phyloP scores from a whole-genome alignment of 140 eudicot genomes.

The Oenanthe javanica region DNA sequence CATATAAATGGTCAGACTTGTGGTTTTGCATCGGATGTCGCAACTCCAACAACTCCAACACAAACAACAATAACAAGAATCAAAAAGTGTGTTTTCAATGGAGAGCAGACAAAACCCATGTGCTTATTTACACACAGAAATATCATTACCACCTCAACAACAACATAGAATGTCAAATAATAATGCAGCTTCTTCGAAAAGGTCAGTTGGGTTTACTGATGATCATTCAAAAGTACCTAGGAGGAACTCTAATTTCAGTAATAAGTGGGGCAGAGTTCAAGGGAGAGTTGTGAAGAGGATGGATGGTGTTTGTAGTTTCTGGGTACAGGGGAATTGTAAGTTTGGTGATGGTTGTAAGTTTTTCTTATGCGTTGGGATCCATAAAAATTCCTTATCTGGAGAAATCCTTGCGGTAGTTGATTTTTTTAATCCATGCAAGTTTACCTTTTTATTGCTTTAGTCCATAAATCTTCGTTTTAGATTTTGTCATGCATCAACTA shows the following conservation, averaged over 20 bases:
- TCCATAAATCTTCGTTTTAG: not conserved
- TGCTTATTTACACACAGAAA: constrained; percentile 58
- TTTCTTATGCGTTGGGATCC: not conserved
- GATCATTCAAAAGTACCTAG: constrained; percentile 36
- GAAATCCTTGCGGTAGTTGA: not conserved
- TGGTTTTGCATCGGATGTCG: too few relatives aligned
- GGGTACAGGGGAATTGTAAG: constrained; percentile 73
- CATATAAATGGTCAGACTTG: too few relatives aligned
- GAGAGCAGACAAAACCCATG: constrained; percentile 68
- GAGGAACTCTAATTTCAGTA: constrained; percentile 32
- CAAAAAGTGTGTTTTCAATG: constrained; percentile 76
- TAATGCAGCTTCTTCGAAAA: constrained; percentile 29
- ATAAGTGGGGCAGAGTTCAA: constrained; percentile 56
- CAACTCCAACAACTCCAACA: not conserved
- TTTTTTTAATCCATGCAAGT: not conserved
- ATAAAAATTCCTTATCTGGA: not conserved
- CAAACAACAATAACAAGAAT: constrained; percentile 15
- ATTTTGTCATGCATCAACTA: not conserved
- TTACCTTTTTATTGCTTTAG: not conserved
- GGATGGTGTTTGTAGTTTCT: constrained; percentile 63
- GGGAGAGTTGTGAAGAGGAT: constrained; percentile 35
- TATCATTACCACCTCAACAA: constrained; percentile 25
- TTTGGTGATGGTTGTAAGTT: constrained; percentile 64
- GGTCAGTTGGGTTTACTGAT: constrained; percentile 36
- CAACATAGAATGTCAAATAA: not conserved